phyloP scores from a whole-genome alignment of 805 yeast species.

The Saturnispora serradocipensis region DNA sequence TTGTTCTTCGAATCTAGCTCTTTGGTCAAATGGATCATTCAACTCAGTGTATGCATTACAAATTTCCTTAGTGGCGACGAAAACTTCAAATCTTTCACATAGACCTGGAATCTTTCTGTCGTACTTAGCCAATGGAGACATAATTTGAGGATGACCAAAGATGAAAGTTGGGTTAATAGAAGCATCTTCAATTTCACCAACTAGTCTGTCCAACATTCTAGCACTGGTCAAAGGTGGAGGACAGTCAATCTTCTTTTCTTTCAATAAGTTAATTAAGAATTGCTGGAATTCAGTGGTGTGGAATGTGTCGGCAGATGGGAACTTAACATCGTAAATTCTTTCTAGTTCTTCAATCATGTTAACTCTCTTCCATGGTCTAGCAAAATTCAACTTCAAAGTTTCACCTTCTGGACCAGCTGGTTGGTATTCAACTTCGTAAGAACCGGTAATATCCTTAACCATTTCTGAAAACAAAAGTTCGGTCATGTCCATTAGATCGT shows the following conservation, averaged over 20 bases:
- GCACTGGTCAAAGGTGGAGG: slow-evolving; percentile 89
- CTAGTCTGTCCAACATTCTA: slow-evolving; percentile 96
- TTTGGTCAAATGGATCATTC: slow-evolving; percentile 98
- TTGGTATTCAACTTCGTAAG: slow-evolving; percentile 76
- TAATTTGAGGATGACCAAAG: slow-evolving; percentile 98
- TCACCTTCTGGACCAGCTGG: slow-evolving; percentile 89
- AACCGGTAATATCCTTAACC: slow-evolving; percentile 94
- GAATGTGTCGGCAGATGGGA: slow-evolving; percentile 92
- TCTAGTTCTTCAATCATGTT: slow-evolving; percentile 96
- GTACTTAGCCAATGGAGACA: slow-evolving; percentile 98
- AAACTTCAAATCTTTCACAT: slow-evolving; percentile 97
- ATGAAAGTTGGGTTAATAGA: slow-evolving; percentile 96
- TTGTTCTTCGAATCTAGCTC: slow-evolving; percentile 96
- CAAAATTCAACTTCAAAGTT: slow-evolving; percentile 70
- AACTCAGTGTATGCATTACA: slow-evolving; percentile 97
- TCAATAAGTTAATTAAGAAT: slow-evolving; percentile 74
- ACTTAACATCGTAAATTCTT: slow-evolving; percentile 72
- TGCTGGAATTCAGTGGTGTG: slow-evolving; percentile 91
- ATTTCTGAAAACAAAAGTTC: slow-evolving; percentile 90
- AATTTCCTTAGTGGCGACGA: slow-evolving; percentile 97
- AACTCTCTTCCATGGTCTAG: slow-evolving; percentile 97
- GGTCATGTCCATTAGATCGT: slow-evolving; percentile 91
- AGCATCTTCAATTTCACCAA: slow-evolving; percentile 91
- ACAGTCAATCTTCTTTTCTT: slow-evolving; percentile 78
- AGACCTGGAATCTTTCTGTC: slow-evolving; percentile 87